Percentiles rank a stretch among this genome's conserved stretches.
phyloP scores from a whole-genome alignment of 2,329 filamentous ascomycete species.

The Cladosporium sp. region DNA sequence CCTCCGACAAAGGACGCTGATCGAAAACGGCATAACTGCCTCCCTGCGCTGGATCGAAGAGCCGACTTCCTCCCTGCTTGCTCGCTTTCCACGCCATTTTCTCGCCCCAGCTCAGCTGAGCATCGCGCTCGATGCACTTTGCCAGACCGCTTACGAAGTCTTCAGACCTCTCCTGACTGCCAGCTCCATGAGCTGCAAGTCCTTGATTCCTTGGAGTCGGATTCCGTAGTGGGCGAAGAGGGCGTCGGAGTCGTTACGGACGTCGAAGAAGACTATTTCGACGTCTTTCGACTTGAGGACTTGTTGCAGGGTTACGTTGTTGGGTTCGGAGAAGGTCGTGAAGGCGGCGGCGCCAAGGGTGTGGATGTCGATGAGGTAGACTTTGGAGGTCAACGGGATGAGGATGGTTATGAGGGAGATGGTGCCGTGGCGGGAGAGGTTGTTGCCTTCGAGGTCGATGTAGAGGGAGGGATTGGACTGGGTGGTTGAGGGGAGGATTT shows the following conservation, averaged over 20 bases:
- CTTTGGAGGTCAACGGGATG: neutral
- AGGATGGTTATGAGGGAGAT: neutral
- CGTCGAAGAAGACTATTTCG: slow-evolving; percentile 53
- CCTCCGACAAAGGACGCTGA: slow-evolving; percentile 38
- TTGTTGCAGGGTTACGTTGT: slow-evolving; percentile 26
- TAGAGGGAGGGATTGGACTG: slow-evolving; percentile 31
- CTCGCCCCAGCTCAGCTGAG: slow-evolving; percentile 8
- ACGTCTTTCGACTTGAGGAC: slow-evolving; percentile 44
- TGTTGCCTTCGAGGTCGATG: neutral
- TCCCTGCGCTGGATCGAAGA: slow-evolving; percentile 42
- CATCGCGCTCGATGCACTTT: slow-evolving; percentile 36
- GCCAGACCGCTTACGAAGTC: slow-evolving; percentile 33
- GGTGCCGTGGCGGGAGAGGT: too few species aligned
- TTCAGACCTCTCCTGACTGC: slow-evolving; percentile 30
- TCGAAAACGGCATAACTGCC: slow-evolving; percentile 48
- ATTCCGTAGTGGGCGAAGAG: slow-evolving; percentile 45
- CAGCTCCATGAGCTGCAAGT: slow-evolving; percentile 55
- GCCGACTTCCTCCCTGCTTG: slow-evolving; percentile 35
- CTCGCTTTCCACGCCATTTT: slow-evolving; percentile 26
- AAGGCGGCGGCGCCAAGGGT: slow-evolving; percentile 39
- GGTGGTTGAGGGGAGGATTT: neutral
- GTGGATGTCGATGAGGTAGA: slow-evolving; percentile 42
- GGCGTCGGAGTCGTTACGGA: slow-evolving; percentile 54
- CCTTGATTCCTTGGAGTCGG: slow-evolving; percentile 40
- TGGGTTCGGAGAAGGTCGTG: slow-evolving; percentile 24